These are phyloP conservation scores for Chaetothyriales sp. DNA, from an alignment of 2,329 filamentous ascomycete species.

Conservation along the genomic window DNA sequence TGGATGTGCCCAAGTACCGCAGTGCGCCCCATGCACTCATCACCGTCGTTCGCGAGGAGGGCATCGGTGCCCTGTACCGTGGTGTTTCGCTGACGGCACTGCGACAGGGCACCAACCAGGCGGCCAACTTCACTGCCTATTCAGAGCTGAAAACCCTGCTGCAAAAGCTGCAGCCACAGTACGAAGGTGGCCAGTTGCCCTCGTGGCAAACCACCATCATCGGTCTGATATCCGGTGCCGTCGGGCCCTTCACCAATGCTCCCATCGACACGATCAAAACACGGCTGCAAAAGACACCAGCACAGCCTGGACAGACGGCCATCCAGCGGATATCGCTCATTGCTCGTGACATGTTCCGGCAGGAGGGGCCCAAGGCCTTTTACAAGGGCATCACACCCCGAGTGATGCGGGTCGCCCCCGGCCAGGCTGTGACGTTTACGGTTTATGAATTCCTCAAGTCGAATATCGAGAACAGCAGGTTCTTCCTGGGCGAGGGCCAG, in stretches of 20 bases:
- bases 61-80: slow-evolving; percentile 71
- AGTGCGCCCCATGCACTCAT: slow-evolving; percentile 73
- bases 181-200: slow-evolving; percentile 51
- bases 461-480: slow-evolving; percentile 51
- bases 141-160: slow-evolving; percentile 75
- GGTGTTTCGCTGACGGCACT: slow-evolving; percentile 87
- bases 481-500: slow-evolving; percentile 44
- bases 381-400: slow-evolving; percentile 98
- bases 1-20: slow-evolving; percentile 92
- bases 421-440: slow-evolving; percentile 65
- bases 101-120: slow-evolving; percentile 91
- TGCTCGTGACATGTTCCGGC: slow-evolving; percentile 72
- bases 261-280: slow-evolving; percentile 99
- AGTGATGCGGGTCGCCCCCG: slow-evolving; percentile 92
- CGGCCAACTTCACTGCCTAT: slow-evolving; percentile 97
- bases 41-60: slow-evolving; percentile 86
- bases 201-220: slow-evolving; percentile 83
- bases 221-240: slow-evolving; percentile 78
- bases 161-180: slow-evolving; percentile 56
- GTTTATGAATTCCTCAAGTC: slow-evolving; percentile 67
- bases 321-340: slow-evolving; percentile 64
- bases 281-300: slow-evolving; percentile 76
- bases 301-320: slow-evolving; percentile 65
- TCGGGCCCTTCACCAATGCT: slow-evolving; percentile 90
- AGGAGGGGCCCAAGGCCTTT: slow-evolving; percentile 87